Evolutionary conservation across 83 land plant species (phyloP), one percentile per base, ranked within the genome.

Genomic region (Picea abies): DNA sequence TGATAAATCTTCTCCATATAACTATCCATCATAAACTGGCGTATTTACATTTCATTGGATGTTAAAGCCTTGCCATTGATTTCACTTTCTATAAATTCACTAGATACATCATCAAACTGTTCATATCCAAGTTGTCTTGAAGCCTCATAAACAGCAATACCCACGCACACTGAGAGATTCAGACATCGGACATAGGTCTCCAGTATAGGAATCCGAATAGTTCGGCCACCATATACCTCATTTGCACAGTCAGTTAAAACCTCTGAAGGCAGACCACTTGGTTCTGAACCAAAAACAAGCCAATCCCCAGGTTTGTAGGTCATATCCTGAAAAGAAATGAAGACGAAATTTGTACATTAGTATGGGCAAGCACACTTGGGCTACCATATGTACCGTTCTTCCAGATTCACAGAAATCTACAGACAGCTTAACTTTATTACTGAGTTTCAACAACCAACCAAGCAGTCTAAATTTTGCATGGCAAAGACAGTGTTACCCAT

Each of bases 161-260:
- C 99, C 63, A 92, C 99, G 77, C 99, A 91, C 0, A 97, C 99
- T n/a, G 98, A 89, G 14, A 97, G 92, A 88, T 97, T 97, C 75
- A 97, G 79, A 47, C 94, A 94, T 67, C 99, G 93, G 60, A 97
- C 99, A 81, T 94, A 93, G 4, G 97, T 94, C 64, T 96, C 96
- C 61, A 90, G 84, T 92, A 97, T 96, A 32, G 99, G 99, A 66
- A 97, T 96, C 20, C 96, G 80, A 64, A 96, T 83, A 8, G 92
- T 91, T 25, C 97, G 97, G 67, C 98, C 99, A 15, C 95, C 97
- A 82, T 87, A 79, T 5, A 75, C 22, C 70, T 91, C 91, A 49
- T 76, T 79, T 15, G 83, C 76, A 77, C 98, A 96, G 62, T 94
- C 95, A 22, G 82, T 80, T 56, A 95, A 75, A 16, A 86, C 95